phyloP scores from a whole-genome alignment of 345 rosid species.

The Eucalyptus grandis region DNA sequence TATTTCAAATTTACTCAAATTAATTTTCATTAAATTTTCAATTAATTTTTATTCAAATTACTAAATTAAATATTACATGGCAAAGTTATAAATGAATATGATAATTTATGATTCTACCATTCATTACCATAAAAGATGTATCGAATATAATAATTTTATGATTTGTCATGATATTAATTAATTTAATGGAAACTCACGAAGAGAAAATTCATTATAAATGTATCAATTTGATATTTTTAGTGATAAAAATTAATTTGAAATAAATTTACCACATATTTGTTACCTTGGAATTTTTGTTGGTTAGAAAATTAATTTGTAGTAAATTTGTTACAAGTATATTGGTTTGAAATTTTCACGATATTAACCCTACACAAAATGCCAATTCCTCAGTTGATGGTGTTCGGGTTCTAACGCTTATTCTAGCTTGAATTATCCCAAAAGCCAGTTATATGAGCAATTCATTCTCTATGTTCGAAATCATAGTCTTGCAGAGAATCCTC shows the following conservation, averaged over 20 bases:
- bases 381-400: no score
- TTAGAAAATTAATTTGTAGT: fast-evolving
- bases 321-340: fast-evolving
- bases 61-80: fast-evolving
- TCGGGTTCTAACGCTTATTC: neutral
- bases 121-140: fast-evolving
- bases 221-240: fast-evolving
- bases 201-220: fast-evolving
- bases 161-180: no score
- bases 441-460: neutral
- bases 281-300: fast-evolving
- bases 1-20: fast-evolving
- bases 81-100: fast-evolving
- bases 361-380: no score
- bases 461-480: neutral
- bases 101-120: no score
- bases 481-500: no score
- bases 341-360: no score
- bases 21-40: no score
- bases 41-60: no score
- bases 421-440: neutral
- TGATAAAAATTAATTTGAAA: fast-evolving
- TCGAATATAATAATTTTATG: fast-evolving
- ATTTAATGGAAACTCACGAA: fast-evolving
- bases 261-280: fast-evolving